Conservation (phyloP, 495 filamentous ascomycete species). For the Lepraria neglecta region DNA sequence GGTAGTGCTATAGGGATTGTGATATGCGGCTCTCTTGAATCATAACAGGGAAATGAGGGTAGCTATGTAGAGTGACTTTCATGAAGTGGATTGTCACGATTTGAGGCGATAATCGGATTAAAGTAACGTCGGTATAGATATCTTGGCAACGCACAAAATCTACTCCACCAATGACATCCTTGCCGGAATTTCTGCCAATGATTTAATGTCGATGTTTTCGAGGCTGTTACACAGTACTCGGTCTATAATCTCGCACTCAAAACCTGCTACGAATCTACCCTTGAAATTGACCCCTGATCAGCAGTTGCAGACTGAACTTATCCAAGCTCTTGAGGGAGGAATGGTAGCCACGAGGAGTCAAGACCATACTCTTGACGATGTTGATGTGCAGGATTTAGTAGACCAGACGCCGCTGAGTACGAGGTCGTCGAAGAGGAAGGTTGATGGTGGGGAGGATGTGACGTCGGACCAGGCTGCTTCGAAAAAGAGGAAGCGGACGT, state of each 20-base stretch:
- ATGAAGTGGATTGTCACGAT: too few species aligned
- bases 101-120: too few species aligned
- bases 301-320: conserved; percentile 9
- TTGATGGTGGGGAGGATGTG: background rate
- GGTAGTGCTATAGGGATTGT: too few species aligned
- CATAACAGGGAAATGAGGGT: too few species aligned
- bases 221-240: background rate
- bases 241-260: background rate
- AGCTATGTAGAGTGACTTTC: too few species aligned
- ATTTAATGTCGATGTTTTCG: conserved; percentile 1
- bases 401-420: background rate
- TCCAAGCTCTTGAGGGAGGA: conserved; percentile 2
- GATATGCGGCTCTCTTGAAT: too few species aligned
- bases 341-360: conserved; percentile 17
- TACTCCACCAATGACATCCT: conserved; percentile 13
- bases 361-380: conserved; percentile 4
- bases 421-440: background rate
- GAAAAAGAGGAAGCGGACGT: background rate
- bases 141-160: conserved; percentile 9
- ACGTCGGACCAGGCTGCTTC: background rate
- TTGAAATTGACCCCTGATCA: background rate
- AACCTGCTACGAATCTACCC: background rate
- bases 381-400: background rate
- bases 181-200: conserved; percentile 1
- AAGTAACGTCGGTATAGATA: background rate